Evolutionary conservation across 2,329 filamentous ascomycete species (phyloP).

Genomic region (Pseudogymnoascus sp.): DNA sequence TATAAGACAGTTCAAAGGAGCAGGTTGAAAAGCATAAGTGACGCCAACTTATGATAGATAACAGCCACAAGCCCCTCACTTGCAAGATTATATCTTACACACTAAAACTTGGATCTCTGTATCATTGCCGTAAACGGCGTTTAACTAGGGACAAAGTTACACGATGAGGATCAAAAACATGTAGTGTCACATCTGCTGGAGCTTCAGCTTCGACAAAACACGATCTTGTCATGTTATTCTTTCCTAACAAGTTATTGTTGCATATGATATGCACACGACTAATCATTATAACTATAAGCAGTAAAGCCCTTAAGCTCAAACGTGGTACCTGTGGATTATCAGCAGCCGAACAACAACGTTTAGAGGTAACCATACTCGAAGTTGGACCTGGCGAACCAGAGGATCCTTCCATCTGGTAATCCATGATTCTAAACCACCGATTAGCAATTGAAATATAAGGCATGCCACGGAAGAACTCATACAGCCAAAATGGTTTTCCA

Average conservation of each 20-base stretch:
- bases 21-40: background rate
- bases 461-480: background rate
- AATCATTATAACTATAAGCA: conserved; percentile 12
- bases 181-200: background rate
- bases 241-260: background rate
- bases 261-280: background rate
- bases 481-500: conserved; percentile 37
- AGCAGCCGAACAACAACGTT: background rate
- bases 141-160: background rate
- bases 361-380: background rate
- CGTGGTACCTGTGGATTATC: conserved; percentile 8
- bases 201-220: background rate
- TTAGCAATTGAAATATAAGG: background rate
- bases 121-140: background rate
- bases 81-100: background rate
- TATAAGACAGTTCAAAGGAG: background rate
- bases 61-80: background rate
- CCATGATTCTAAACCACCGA: conserved; percentile 8
- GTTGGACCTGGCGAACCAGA: conserved; percentile 17
- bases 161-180: background rate
- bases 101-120: background rate
- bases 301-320: conserved; percentile 12
- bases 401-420: conserved; percentile 19
- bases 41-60: background rate
- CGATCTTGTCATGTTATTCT: background rate